Conservation (phyloP, 768 basidiomycete species). For the Rhodotorula graminis region DNA sequence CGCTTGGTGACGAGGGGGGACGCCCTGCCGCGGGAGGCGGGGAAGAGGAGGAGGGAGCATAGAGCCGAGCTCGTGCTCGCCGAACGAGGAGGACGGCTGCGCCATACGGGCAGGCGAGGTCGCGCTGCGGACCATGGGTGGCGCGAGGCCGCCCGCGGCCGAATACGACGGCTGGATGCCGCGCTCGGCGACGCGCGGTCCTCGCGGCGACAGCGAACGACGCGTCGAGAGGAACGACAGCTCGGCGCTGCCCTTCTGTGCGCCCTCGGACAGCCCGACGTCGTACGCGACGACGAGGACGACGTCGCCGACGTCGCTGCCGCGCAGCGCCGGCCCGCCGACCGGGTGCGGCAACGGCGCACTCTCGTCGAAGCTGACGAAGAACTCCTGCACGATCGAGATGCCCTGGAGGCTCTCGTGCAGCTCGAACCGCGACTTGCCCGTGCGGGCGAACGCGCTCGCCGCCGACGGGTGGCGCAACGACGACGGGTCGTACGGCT, state of each 20-base stretch:
- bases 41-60: not conserved
- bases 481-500: not conserved
- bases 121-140: not conserved
- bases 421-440: slow-evolving; percentile 28
- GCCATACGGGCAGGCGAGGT: slow-evolving; percentile 1
- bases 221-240: slow-evolving; percentile 21
- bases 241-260: slow-evolving; percentile 2
- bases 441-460: slow-evolving; percentile 1
- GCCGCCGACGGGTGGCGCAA: not conserved
- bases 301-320: slow-evolving; percentile 37
- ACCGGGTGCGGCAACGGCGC: not conserved
- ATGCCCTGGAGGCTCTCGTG: slow-evolving; percentile 30
- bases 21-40: not conserved
- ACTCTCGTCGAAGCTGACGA: slow-evolving; percentile 18
- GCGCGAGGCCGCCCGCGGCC: not conserved
- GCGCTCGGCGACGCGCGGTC: not conserved
- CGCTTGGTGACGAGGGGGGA: not conserved
- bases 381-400: slow-evolving; percentile 40
- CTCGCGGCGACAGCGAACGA: not conserved
- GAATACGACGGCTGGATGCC: not conserved
- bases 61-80: not conserved
- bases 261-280: slow-evolving; percentile 25
- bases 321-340: slow-evolving; percentile 3
- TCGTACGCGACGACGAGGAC: slow-evolving; percentile 41
- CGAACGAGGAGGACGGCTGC: not conserved